Evolutionary conservation across 495 filamentous ascomycete genomes (phyloP), one percentile per base, ranked within the genome.

Genomic region (Trichoderma asperelloides): DNA sequence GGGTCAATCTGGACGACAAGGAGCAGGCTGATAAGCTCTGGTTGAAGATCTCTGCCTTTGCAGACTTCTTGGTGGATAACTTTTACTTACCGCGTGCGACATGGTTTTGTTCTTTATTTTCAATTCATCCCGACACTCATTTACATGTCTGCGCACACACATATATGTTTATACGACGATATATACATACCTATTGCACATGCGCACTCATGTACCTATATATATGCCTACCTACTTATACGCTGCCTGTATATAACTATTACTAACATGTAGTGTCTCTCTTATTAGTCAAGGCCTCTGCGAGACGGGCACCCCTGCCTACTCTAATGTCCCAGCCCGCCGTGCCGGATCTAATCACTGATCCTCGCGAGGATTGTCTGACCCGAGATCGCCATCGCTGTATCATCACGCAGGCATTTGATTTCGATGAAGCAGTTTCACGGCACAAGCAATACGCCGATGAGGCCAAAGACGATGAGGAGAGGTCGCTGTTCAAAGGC

Each of bases 361-460:
- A 64, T 15, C 71, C 72, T 43, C 71, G 71, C 8, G 68, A 71
- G 30, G 69, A 66, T 30, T 74, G 71, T 40, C 73, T 74, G 64
- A 45, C 70, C 30, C 73, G 71, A 28, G 73, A 74, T 68, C 73
- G 67, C 43, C 66, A 72, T 69, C 73, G 73, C 27, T 74, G 73
- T 51, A 69, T 74, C 18, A 69, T 73, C 65, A 71, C 69, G 64
- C 71, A 64, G 37, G 69, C 63, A 43, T 74, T 72, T 55, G 73
- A 74, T 23, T 60, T 43, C 27, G 39, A 65, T 39, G 73, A 74
- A 68, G 71, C 70, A 45, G 67, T 43, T 21, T 68, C n/a, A 33
- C 70, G 72, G 30, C 18, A 68, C 30, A 68, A 16, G 49, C 25
- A 63, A 41, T 28, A 68, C 30, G 65, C 66, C 64, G 43, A 70